Evolutionary conservation across 179 eudicot genomes (phyloP), one percentile per base, ranked within the genome.

Genomic region (Patellifolia procumbens): DNA sequence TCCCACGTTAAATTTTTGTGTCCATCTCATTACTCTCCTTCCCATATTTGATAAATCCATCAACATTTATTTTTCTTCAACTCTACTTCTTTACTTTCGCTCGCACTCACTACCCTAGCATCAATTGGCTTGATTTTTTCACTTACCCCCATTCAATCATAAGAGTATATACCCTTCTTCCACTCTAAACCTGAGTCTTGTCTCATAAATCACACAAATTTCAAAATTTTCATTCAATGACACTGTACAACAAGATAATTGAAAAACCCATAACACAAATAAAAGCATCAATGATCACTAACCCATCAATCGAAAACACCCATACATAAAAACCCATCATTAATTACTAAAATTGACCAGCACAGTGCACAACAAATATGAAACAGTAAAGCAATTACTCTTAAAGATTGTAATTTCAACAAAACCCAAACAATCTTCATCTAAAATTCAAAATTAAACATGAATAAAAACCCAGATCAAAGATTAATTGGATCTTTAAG

Each of bases 401-500:
- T 32, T 22, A 52, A 3, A 43, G 31, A 24, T 70, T 69, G 48
- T 46, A 75, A 76, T 64, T 55, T 58, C 62, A 62, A 24, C 53
- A 63, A 45, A 2, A 2, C 52, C 32, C 55, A 42, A 60, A 35
- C 9, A 2, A 24, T 12, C 12, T 52, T 55, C 60, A 16, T 65
- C 12, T 29, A 39, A 26, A 7, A 19, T 5, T n/a, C 45, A 51
- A 67, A 56, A 58, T 59, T 48, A 24, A 55, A 63, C 46, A 70
- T n/a, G 19, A 74, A 48, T 12, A 61, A 15, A 56, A 28, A 65
- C 52, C 52, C 70, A 71, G 53, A 68, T 77, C 74, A 68, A 46
- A 65, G 42, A 32, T 42, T 26, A 7, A 53, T n/a, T 39, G 26
- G 81, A 81, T 81, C 70, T 55, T 72, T 20, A 6, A 45, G 52